Evolutionary conservation across 1,284 basidiomycete genomes (phyloP), one percentile per base, ranked within the genome.

Genomic region (Irpex rosettiformis): DNA sequence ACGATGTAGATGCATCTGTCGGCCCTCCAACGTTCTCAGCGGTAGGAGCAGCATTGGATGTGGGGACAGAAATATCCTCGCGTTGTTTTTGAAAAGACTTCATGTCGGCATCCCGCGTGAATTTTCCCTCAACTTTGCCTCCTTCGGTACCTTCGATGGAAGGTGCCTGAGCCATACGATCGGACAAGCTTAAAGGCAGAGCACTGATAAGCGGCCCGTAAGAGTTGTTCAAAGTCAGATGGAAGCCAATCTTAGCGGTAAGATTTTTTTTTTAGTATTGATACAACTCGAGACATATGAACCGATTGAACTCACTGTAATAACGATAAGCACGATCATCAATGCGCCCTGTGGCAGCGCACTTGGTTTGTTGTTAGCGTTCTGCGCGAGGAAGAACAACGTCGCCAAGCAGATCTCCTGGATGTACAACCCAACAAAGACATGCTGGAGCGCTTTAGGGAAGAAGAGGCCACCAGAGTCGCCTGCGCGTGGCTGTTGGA

Each of bases 401-500:
- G 91, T 91, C 25, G 83, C 81, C 21, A 97, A 76, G 70, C 92
- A 94, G 56, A 96, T 70, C 70, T 91, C 86, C 67, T 91, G 82
- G 55, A 98, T 81, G 71, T 97, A 98, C 66, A 96, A 64, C 3
- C 94, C 96, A n/a, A 94, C 92, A 67, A 98, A 97, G 45, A 96
- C 72, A 68, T 98, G 95, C 57, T 89, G 85, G 53, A 98, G 85
- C 1, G 96, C 96, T 73, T 90, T 93, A 48, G 95, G 95, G 80
- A 96, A 98, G 81, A 98, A 98, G 52, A 93, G 73, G 0, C 96
- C 96, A 28, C 94, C 96, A 0, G 96, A 98, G 65, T 99, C 96
- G 55, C 75, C 78, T 1, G 82, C 75, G 0, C 83, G 75, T 16
- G 88, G 85, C 69, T 91, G 88, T 64, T 94, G 89, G 69, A 88